These are phyloP conservation scores for Cordia subcordata DNA, from an alignment of 257 asterid genomes.

Conservation along the genomic window DNA sequence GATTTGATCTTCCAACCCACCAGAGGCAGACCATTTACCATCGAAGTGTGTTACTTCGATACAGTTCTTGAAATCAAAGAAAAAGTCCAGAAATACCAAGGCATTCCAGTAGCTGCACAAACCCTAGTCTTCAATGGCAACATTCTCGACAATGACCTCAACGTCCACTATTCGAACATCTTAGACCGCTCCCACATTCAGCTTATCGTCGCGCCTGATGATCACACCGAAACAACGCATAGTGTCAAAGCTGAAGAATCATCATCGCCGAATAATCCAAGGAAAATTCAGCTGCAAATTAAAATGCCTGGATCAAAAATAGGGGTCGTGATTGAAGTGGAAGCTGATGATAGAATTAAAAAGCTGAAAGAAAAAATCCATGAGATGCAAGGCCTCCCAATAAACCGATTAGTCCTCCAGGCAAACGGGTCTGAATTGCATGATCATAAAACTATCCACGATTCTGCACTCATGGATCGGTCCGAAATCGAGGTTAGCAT, in stretches of 20 bases:
- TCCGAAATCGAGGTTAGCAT: conserved; percentile 37
- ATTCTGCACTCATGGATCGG: conserved; percentile 26
- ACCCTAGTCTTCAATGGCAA: conserved; percentile 50
- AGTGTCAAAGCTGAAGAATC: neutral
- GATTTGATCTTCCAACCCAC: conserved; percentile 48
- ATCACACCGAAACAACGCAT: neutral
- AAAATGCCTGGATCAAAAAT: conserved; percentile 33
- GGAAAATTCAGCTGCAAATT: conserved; percentile 32
- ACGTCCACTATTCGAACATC: conserved; percentile 45
- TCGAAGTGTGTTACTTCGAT: conserved; percentile 67
- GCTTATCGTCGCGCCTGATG: conserved; percentile 26
- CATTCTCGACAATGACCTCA: conserved; percentile 46
- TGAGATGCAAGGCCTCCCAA: conserved; percentile 32
- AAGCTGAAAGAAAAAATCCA: conserved; percentile 49
- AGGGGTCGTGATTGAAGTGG: conserved; percentile 26
- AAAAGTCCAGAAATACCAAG: conserved; percentile 38
- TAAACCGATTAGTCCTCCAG: conserved; percentile 14
- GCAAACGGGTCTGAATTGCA: conserved; percentile 39
- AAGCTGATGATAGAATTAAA: conserved; percentile 27
- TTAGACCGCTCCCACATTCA: conserved; percentile 49
- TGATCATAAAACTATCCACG: conserved; percentile 32
- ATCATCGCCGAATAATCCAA: conserved; percentile 5
- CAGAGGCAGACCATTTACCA: conserved; percentile 34
- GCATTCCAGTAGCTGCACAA: conserved; percentile 52
- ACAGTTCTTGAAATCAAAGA: conserved; percentile 61